These are phyloP conservation scores for Ophiostoma quercus DNA, from an alignment of 2,329 filamentous ascomycete species.

Conservation along the genomic window DNA sequence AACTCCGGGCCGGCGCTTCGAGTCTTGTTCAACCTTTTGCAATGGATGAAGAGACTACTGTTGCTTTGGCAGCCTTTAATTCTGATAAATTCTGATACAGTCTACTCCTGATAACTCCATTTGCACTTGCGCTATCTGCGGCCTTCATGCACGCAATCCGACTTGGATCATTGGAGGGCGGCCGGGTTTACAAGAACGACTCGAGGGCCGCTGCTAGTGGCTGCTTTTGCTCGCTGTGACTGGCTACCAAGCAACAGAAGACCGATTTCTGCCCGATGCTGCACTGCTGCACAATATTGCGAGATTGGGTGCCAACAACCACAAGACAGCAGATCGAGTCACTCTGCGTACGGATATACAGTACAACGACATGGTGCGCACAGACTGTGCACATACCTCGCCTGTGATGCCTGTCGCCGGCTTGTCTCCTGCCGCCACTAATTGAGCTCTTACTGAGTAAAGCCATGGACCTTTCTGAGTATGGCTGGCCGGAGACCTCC, in stretches of 20 bases:
- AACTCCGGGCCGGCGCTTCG: background rate
- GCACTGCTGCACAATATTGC: background rate
- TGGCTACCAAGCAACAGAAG: background rate
- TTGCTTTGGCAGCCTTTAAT: too few relatives aligned
- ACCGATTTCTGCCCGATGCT: conserved; percentile 4
- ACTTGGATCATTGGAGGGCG: background rate
- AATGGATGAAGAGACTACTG: too few relatives aligned
- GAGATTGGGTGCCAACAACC: conserved; percentile 4
- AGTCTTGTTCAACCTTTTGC: background rate
- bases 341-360: background rate
- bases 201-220: background rate
- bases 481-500: background rate
- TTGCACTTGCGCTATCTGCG: background rate
- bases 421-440: background rate
- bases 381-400: conserved; percentile 11
- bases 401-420: background rate
- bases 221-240: background rate
- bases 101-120: background rate
- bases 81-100: background rate
- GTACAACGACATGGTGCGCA: background rate
- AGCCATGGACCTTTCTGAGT: too few relatives aligned
- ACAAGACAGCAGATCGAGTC: background rate
- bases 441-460: too few relatives aligned
- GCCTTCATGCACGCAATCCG: background rate
- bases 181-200: background rate